Conservation (phyloP, 1,284 basidiomycete genomes). For the Cronartium quercuum region DNA sequence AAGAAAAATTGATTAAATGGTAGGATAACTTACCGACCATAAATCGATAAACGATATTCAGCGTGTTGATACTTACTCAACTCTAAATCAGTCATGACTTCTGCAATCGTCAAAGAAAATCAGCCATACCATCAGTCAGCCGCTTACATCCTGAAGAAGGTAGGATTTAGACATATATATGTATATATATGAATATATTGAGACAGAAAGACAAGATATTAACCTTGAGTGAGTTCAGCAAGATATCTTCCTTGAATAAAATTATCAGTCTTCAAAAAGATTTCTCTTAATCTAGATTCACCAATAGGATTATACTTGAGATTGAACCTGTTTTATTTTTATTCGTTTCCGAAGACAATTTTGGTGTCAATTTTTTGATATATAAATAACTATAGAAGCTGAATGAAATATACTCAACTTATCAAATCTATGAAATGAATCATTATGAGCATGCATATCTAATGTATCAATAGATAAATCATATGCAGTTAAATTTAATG, state of each 20-base stretch:
- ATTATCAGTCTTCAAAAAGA: conserved; percentile 98
- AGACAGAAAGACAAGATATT: background rate
- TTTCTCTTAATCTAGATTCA: conserved; percentile 88
- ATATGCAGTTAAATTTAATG: conserved; percentile 89
- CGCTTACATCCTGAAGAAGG: background rate
- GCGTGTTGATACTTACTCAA: conserved; percentile 88
- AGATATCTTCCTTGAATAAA: conserved; percentile 84
- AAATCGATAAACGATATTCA: conserved; percentile 96
- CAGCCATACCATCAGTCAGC: background rate
- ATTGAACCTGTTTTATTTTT: conserved; percentile 46
- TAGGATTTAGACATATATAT: background rate
- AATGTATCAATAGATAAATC: conserved; percentile 98
- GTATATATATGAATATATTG: background rate
- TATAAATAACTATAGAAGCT: background rate
- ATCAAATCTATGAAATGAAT: conserved; percentile 95
- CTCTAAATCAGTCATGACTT: conserved; percentile 92
- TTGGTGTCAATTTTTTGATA: background rate
- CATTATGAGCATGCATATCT: conserved; percentile 98
- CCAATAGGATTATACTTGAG: conserved; percentile 82
- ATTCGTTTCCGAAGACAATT: conserved; percentile 2
- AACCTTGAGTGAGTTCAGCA: conserved; percentile 86
- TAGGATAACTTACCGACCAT: conserved; percentile 59
- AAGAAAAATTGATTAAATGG: background rate
- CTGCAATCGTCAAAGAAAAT: conserved; percentile 52
- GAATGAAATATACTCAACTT: conserved; percentile 74